Conservation (phyloP, 306 rosid species). For the Astragalus glycyphyllos region DNA sequence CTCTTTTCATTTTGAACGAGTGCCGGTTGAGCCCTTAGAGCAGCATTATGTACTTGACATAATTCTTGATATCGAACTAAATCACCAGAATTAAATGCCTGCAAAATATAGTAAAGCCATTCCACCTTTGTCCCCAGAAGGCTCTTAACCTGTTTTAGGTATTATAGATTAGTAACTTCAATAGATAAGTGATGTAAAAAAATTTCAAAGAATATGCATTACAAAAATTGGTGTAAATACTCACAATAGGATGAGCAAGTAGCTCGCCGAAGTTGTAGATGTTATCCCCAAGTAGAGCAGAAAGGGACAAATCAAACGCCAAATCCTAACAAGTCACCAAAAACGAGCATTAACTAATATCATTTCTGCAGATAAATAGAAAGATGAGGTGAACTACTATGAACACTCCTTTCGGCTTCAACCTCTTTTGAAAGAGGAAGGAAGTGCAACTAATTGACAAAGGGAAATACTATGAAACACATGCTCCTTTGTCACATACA, state of each 20-base stretch:
- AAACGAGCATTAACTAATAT: conserved; percentile 29
- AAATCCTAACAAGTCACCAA: conserved; percentile 67
- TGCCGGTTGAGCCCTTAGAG: conserved; percentile 94
- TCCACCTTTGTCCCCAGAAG: conserved; percentile 94
- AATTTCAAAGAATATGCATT: background rate
- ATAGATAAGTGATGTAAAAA: conserved; percentile 12
- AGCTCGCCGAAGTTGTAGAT: conserved; percentile 98
- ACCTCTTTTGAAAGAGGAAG: conserved; percentile 24
- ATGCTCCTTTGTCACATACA: background rate
- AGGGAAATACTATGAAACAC: background rate
- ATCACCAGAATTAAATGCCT: conserved; percentile 97
- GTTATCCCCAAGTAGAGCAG: conserved; percentile 97
- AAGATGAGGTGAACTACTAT: conserved; percentile 4
- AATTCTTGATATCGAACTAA: conserved; percentile 89
- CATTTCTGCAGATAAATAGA: conserved; percentile 18
- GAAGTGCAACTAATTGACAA: background rate
- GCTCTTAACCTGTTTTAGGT: conserved; percentile 71
- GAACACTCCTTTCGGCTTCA: background rate
- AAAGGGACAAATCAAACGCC: conserved; percentile 96
- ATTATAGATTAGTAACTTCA: conserved; percentile 22
- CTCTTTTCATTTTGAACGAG: conserved; percentile 88
- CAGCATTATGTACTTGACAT: conserved; percentile 87
- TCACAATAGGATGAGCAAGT: conserved; percentile 97
- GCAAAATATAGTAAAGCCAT: conserved; percentile 98
- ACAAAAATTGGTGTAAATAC: conserved; percentile 40